These are phyloP conservation scores for Pseudogymnoascus sp. DNA, from an alignment of 2,329 filamentous ascomycete species.

Conservation along the genomic window DNA sequence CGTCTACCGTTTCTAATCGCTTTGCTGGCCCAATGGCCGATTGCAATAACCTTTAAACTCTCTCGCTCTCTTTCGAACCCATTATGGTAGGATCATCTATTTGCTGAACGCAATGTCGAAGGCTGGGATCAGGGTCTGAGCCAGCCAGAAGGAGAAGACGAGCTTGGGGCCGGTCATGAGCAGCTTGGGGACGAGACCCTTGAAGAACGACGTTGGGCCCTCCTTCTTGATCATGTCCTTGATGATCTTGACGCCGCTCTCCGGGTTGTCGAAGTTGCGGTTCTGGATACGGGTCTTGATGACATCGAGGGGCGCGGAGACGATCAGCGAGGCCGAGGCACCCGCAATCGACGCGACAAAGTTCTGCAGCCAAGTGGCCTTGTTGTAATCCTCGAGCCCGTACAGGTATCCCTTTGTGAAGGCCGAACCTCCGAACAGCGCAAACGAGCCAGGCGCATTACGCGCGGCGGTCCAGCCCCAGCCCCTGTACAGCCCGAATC, in stretches of 20 bases:
- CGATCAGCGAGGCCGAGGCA: constrained; percentile 87
- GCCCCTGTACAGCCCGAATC: constrained; percentile 89
- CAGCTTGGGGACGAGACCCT: constrained; percentile 92
- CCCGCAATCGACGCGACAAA: constrained; percentile 94
- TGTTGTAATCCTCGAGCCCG: constrained; percentile 87
- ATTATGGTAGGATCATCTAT: background rate
- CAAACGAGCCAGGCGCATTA: constrained; percentile 94
- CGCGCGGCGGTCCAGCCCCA: constrained; percentile 97
- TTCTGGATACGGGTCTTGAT: constrained; percentile 99
- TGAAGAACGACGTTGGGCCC: constrained; percentile 84
- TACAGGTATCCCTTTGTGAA: constrained; percentile 97
- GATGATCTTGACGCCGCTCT: constrained; percentile 86
- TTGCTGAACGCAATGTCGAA: constrained; percentile 52
- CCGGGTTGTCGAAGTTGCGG: constrained; percentile 96
- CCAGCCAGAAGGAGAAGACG: constrained; percentile 99
- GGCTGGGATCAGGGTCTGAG: constrained; percentile 92
- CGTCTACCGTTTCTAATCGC: constrained; percentile 6
- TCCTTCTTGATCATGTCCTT: constrained; percentile 90
- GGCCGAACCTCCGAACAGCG: constrained; percentile 95
- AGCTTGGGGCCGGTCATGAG: constrained; percentile 99
- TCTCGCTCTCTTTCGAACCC: background rate
- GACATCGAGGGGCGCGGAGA: constrained; percentile 92
- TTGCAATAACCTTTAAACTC: background rate
- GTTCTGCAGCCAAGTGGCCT: constrained; percentile 89
- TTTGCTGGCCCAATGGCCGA: constrained; percentile 1